A percentile compares a stretch with the other conserved stretches of the same genome.
Conservation (phyloP, 2,329 filamentous ascomycete species). For the Parafenestella ontariensis region DNA sequence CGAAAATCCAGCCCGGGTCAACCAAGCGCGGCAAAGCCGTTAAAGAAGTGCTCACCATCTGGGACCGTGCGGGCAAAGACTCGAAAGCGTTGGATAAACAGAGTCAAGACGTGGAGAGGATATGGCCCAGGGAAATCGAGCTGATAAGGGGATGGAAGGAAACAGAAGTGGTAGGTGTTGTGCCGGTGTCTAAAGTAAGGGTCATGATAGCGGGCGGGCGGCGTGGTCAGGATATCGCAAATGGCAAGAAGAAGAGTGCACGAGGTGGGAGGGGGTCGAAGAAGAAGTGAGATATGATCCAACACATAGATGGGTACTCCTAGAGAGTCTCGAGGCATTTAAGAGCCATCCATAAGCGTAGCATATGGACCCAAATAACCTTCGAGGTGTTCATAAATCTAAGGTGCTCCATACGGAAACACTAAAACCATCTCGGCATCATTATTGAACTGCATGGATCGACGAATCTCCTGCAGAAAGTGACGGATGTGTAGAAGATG, state of each 20-base stretch:
- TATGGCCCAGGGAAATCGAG: constrained; percentile 88
- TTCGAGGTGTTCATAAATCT: not conserved
- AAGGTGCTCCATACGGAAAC: not conserved
- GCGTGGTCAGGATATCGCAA: constrained; percentile 36
- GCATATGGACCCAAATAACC: not conserved
- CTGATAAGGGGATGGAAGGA: constrained; percentile 81
- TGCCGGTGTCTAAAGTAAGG: constrained; percentile 81
- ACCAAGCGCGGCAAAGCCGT: constrained; percentile 95
- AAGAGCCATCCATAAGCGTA: not conserved
- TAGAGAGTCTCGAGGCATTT: not conserved
- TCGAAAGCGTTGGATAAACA: constrained; percentile 53
- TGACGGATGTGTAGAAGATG: too few species aligned
- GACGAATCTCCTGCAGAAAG: not conserved
- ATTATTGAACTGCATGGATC: not conserved
- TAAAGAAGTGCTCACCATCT: constrained; percentile 84
- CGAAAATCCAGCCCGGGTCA: constrained; percentile 87
- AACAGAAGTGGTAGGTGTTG: constrained; percentile 78
- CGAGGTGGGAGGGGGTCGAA: constrained; percentile 43
- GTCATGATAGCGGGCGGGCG: constrained; percentile 70
- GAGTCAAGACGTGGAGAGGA: constrained; percentile 68
- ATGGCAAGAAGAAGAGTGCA: constrained; percentile 38
- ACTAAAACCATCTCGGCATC: not conserved
- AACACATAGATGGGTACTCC: not conserved
- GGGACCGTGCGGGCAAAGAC: constrained; percentile 71
- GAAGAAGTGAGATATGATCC: constrained; percentile 24